Conservation (phyloP, 1,284 basidiomycete species). For the Ceratobasidium sp. region DNA sequence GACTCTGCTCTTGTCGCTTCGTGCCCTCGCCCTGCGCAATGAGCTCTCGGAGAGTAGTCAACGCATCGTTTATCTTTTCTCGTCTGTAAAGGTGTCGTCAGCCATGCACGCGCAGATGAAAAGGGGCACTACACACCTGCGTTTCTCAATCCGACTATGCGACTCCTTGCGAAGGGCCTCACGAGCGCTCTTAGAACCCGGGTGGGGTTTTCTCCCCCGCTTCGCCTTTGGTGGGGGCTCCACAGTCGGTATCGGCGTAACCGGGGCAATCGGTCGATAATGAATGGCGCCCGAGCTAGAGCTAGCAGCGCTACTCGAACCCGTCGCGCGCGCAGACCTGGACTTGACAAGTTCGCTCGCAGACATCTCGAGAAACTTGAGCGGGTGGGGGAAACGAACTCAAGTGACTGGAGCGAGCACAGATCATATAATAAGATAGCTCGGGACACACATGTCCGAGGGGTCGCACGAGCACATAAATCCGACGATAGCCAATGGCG, state of each 20-base stretch:
- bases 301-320: too few species aligned
- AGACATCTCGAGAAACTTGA: conserved; percentile 20
- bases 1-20: conserved; percentile 46
- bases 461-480: conserved; percentile 43
- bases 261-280: conserved; percentile 38
- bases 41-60: conserved; percentile 51
- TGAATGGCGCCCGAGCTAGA: neutral
- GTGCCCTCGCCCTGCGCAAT: conserved; percentile 43
- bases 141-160: conserved; percentile 55
- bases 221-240: conserved; percentile 43
- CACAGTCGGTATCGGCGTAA: conserved; percentile 23
- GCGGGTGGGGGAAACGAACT: neutral
- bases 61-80: conserved; percentile 55
- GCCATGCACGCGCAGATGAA: neutral
- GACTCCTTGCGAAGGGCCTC: conserved; percentile 53
- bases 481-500: conserved; percentile 6
- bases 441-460: conserved; percentile 38
- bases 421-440: conserved; percentile 13
- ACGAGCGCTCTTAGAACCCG: conserved; percentile 47
- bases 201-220: conserved; percentile 47
- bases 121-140: conserved; percentile 38
- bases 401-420: neutral
- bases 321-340: neutral
- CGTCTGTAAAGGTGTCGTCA: conserved; percentile 45
- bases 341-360: conserved; percentile 45